Evolutionary conservation across 2,329 filamentous ascomycete species (phyloP), one percentile per base, ranked within the genome.

Genomic region (Botrytis fabae): DNA sequence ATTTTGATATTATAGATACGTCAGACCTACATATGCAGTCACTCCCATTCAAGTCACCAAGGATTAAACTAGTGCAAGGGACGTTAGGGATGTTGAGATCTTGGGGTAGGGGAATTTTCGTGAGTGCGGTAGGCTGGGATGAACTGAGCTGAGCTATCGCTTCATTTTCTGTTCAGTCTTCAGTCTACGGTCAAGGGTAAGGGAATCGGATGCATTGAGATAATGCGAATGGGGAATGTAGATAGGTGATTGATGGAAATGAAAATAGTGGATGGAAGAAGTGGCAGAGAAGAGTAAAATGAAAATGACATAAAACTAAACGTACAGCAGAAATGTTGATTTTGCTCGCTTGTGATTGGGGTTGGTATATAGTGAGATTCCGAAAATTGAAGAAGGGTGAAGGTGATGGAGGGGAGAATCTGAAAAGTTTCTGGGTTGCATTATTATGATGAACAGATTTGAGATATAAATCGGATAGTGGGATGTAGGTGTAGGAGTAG

Each of bases 1-100:
- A 20, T 16, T 22, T 25, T 22, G 38, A 28, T 25, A 10, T 12
- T 65, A 61, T 71, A 94, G 93, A 83, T 95, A 93, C 81, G 90
- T 97, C 80, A 89, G 93, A 81, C 93, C 94, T 76, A 95, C 93
- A 35, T 95, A 90, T 82, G 90, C 91, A 64, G 88, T 92, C 74
- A 90, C 91, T 69, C 94, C 94, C n/a, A 82, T 38, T 51, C 35
- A 73, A 54, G 73, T 72, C 38, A 74, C 77, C 60, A 78, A 77
- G 65, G 70, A 72, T 25, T 80, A 78, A 64, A 74, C 54, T 42
- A 22, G 18, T 63, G 25, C 25, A 16, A 40, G 25, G 60, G 22
- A 62, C 40, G 25, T 42, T 20, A 14, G 51, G 14, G 38, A 42
- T 44, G 8, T 20, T 40, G 8, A 42, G n/a, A 42, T 42, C 1